Evolutionary conservation across 192 early-diverging fungal species (phyloP).

Genomic region (Phycomyces nitens): DNA sequence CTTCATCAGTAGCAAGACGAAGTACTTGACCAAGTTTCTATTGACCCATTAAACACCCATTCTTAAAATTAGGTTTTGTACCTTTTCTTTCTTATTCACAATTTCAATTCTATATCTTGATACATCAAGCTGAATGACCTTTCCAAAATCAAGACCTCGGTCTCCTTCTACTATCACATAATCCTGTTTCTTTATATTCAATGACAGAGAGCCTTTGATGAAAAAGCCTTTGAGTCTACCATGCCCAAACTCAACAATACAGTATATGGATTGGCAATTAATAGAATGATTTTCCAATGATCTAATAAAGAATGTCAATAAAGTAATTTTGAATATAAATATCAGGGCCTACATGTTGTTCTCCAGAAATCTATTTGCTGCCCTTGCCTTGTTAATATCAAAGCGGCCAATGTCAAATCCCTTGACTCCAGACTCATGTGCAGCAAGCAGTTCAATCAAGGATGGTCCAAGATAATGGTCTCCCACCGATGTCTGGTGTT

Average conservation of each 20-base stretch:
- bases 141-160: constrained; percentile 85
- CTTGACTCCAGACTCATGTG: too few relatives aligned
- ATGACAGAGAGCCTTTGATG: constrained; percentile 59
- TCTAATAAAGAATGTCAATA: constrained; percentile 37
- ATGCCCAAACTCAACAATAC: constrained; percentile 85
- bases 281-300: constrained; percentile 55
- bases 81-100: constrained; percentile 28
- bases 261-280: constrained; percentile 14
- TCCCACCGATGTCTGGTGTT: too few relatives aligned
- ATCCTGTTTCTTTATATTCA: constrained; percentile 52
- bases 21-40: constrained; percentile 91
- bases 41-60: too few relatives aligned
- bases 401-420: too few relatives aligned
- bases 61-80: background rate
- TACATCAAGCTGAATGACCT: constrained; percentile 69
- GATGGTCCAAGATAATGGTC: too few relatives aligned
- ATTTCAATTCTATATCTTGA: constrained; percentile 44
- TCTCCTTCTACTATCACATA: constrained; percentile 89
- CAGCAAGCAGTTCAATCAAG: too few relatives aligned
- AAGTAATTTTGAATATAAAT: background rate
- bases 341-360: background rate
- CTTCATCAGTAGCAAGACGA: constrained; percentile 70
- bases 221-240: constrained; percentile 75
- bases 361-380: background rate
- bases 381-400: too few relatives aligned